Evolutionary conservation across 1,284 basidiomycete genomes (phyloP), one percentile per base, ranked within the genome.

Genomic region (Phylloboletellus chloephorus): DNA sequence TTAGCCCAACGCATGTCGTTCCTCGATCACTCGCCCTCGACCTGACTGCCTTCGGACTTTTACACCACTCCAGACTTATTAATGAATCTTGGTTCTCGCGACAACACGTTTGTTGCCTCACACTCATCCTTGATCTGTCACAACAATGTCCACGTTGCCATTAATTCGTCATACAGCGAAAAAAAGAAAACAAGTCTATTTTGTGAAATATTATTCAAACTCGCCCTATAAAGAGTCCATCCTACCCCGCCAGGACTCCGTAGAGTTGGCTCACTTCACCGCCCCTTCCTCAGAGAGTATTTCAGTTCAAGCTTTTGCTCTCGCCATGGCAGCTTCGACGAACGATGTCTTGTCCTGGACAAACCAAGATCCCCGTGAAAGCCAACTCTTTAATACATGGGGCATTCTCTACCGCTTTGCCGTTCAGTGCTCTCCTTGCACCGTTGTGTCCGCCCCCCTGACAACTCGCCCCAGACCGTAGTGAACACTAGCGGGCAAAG

Each of bases 261-360:
- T 21, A 57, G 57, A 62, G 47, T 49, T 51, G 48, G 46, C 26
- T 41, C 41, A 46, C 37, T 50, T 51, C 54, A 50, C 51, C 52
- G 56, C 52, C 52, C 26, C 44, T 52, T 46, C 60, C 54, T 55
- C 48, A 51, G 53, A 53, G 44, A 47, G 37, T 58, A 41, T 49
- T 53, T 41, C 44, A 41, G 4, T 22, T n/a, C 32, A 37, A 47
- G 41, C 17, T 36, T 48, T 41, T 43, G 39, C 45, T 46, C 52
- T 53, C 47, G 48, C 52, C 36, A 80, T 79, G 76, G 62, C 72
- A 35, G 60, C 69, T 52, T 59, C 72, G 46, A 68, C 74, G 45
- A 78, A 81, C 63, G 84, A 88, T 50, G 70, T 86, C 42, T 74
- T 88, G 59, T 86, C 79, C 43, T 89, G 86, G 86, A 88, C 87